Evolutionary conservation across 2,329 filamentous ascomycete species (phyloP).

Genomic region (Fusarium brachygibbosum): DNA sequence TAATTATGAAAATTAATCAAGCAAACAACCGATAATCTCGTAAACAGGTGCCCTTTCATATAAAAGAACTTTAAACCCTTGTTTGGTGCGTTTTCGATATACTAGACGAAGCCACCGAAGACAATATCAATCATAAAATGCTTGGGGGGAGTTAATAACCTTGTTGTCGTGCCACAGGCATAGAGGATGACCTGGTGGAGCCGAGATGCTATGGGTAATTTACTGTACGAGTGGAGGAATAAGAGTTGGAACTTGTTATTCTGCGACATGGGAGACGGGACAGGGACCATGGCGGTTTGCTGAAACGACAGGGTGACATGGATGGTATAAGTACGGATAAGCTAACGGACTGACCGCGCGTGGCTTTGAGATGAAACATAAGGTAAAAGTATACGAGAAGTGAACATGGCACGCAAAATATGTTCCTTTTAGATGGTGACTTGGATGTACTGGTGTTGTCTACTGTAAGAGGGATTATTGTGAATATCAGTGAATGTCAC

Average conservation of each 20-base stretch:
- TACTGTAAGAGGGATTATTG: not conserved
- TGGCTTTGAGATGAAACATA: constrained; percentile 32
- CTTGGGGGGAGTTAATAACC: not conserved
- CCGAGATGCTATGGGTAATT: constrained; percentile 6
- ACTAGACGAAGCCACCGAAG: constrained; percentile 15
- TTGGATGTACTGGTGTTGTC: not conserved
- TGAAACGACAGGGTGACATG: constrained; percentile 40
- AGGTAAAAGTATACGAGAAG: not conserved
- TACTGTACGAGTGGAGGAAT: constrained; percentile 29
- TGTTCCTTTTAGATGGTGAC: not conserved
- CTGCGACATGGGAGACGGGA: constrained; percentile 32
- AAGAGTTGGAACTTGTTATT: constrained; percentile 32
- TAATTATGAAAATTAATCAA: constrained; percentile 2
- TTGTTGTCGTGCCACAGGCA: not conserved
- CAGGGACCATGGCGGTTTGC: constrained; percentile 32
- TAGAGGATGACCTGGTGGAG: constrained; percentile 16
- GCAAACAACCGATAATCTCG: constrained; percentile 1
- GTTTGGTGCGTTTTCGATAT: constrained; percentile 30
- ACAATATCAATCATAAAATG: constrained; percentile 18
- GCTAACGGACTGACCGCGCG: constrained; percentile 23
- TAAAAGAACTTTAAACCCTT: constrained; percentile 22
- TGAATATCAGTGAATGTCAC: constrained; percentile 15
- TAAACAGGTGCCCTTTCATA: not conserved
- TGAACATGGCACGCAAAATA: not conserved
- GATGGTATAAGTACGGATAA: constrained; percentile 1